Percentiles rank a stretch among this genome's conserved stretches.
Evolutionary conservation across 2,329 filamentous ascomycete species (phyloP).

Genomic region (Cytospora mali): DNA sequence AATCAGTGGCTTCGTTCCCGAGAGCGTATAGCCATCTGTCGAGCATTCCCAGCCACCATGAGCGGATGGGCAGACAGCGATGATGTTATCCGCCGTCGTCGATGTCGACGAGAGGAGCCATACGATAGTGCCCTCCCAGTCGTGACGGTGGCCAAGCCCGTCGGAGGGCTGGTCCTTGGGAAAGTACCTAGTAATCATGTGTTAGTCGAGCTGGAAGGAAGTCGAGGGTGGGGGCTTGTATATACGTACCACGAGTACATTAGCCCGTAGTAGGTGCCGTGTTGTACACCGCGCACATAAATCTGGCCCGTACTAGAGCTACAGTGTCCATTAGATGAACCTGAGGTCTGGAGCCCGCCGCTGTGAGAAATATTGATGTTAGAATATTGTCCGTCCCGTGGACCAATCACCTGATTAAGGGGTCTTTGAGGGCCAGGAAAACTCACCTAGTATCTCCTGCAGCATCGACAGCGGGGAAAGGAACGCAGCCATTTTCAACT

Average conservation of each 20-base stretch:
- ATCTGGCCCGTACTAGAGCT: conserved; percentile 41
- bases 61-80: conserved; percentile 42
- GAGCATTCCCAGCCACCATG: conserved; percentile 39
- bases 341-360: conserved; percentile 40
- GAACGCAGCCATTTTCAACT: conserved; percentile 62
- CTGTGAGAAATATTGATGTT: conserved; percentile 28
- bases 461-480: conserved; percentile 63
- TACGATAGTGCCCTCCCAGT: conserved; percentile 44
- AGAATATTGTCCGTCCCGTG: neutral
- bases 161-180: conserved; percentile 46
- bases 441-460: conserved; percentile 58
- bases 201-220: neutral
- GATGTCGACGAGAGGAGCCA: conserved; percentile 34
- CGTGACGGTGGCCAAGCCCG: conserved; percentile 42
- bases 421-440: neutral
- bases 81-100: conserved; percentile 35
- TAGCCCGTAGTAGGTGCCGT: conserved; percentile 38
- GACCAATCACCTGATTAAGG: neutral
- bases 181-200: conserved; percentile 42
- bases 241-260: conserved; percentile 42
- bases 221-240: neutral
- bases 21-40: conserved; percentile 18
- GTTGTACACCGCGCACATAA: conserved; percentile 39
- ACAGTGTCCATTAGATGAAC: conserved; percentile 38
- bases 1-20: conserved; percentile 34